phyloP scores from a whole-genome alignment of 495 filamentous ascomycete genomes.

The Neurospora sp. region DNA sequence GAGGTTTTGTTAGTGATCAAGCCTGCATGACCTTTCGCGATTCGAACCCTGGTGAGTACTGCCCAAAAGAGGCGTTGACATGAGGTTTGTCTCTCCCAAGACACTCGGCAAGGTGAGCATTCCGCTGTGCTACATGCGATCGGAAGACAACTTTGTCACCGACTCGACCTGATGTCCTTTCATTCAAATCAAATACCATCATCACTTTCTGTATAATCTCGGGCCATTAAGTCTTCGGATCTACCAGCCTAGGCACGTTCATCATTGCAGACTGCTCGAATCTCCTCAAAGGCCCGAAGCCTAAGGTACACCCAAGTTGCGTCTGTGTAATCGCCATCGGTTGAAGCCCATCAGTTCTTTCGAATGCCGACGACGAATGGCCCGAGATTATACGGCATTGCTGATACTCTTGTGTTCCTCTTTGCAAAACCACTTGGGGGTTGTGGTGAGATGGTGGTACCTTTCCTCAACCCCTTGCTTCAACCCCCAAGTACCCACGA shows the following conservation, averaged over 20 bases:
- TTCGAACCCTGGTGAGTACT: background rate
- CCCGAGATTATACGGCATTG: background rate
- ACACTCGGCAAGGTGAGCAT: background rate
- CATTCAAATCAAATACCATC: background rate
- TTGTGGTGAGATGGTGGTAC: background rate
- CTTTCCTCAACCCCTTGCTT: background rate
- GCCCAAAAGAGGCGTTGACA: background rate
- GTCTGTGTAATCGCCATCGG: background rate
- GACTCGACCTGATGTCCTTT: background rate
- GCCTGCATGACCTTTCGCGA: background rate
- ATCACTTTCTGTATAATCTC: no score
- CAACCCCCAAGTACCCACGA: background rate
- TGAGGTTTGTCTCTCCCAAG: background rate
- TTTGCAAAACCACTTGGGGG: background rate
- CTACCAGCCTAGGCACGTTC: background rate
- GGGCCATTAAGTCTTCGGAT: background rate
- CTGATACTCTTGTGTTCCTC: background rate
- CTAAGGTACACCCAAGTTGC: background rate
- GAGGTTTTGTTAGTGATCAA: background rate
- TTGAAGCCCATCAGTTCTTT: background rate
- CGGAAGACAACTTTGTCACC: background rate
- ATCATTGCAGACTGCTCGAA: no score
- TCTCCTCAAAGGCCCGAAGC: no score
- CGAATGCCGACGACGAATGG: background rate
- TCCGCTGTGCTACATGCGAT: background rate